Evolutionary conservation across 805 yeast species (phyloP).

Genomic region (Isabelozyma pseudorhagii): DNA sequence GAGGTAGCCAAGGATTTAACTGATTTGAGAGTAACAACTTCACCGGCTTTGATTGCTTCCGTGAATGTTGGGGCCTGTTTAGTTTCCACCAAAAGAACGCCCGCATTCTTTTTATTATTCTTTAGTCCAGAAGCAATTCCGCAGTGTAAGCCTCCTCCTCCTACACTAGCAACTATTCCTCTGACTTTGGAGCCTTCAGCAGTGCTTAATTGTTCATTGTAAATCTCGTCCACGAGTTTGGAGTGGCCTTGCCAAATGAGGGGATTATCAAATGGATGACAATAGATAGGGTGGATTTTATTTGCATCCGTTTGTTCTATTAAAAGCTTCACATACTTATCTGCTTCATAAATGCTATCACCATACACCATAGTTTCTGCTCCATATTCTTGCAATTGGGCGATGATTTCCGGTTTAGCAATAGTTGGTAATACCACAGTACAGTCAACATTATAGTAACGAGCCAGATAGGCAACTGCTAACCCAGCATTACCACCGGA

Average conservation of each 20-base stretch:
- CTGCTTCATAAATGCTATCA: conserved; percentile 49
- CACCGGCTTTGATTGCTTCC: conserved; percentile 45
- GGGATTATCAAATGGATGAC: conserved; percentile 54
- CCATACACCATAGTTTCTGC: conserved; percentile 51
- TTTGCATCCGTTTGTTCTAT: conserved; percentile 12
- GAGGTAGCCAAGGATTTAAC: conserved; percentile 60
- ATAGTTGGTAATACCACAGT: conserved; percentile 60
- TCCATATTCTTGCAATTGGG: conserved; percentile 44
- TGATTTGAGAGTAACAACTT: conserved; percentile 42
- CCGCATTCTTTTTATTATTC: conserved; percentile 20
- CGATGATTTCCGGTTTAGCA: conserved; percentile 44
- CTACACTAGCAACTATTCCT: conserved; percentile 52
- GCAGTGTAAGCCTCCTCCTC: conserved; percentile 58
- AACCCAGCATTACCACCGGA: conserved; percentile 58
- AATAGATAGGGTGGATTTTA: conserved; percentile 40
- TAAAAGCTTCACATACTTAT: conserved; percentile 33
- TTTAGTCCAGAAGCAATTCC: conserved; percentile 48
- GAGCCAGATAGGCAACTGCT: conserved; percentile 51
- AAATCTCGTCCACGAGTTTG: conserved; percentile 43
- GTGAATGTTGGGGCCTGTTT: conserved; percentile 59
- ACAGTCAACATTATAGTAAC: conserved; percentile 36
- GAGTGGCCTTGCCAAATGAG: conserved; percentile 57
- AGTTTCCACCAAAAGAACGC: conserved; percentile 51
- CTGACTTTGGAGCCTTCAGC: conserved; percentile 24
- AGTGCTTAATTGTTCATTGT: conserved; percentile 17